Percentiles rank a stretch among this genome's conserved stretches.
phyloP scores from a whole-genome alignment of 2,329 filamentous ascomycete species.

The Xylariaceae sp. region DNA sequence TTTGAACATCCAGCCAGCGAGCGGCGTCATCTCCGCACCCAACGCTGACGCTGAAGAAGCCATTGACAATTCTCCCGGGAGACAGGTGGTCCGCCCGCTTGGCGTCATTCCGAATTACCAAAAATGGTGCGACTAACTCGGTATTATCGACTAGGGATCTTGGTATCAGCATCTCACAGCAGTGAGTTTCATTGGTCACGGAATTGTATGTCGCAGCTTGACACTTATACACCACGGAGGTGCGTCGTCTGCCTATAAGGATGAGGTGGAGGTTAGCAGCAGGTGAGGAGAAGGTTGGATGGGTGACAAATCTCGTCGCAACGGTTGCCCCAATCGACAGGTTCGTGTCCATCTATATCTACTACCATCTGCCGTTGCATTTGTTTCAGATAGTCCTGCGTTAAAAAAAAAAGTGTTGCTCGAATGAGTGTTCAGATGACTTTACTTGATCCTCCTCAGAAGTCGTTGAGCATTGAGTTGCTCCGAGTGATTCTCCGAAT shows the following conservation, averaged over 20 bases:
- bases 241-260: background rate
- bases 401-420: background rate
- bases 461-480: background rate
- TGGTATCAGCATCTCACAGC: conserved; percentile 1
- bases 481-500: background rate
- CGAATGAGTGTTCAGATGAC: background rate
- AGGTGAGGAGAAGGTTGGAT: background rate
- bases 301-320: background rate
- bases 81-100: conserved; percentile 1
- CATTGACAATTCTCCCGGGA: conserved; percentile 1
- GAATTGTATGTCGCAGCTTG: background rate
- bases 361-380: background rate
- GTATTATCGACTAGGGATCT: background rate
- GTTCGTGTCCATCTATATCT: background rate
- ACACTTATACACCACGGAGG: background rate
- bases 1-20: background rate
- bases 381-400: background rate
- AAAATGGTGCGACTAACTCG: conserved; percentile 15
- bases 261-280: background rate
- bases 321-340: background rate
- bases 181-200: background rate
- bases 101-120: conserved; percentile 16
- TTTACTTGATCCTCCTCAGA: background rate
- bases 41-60: background rate
- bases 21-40: background rate